Conservation (phyloP, 1,284 basidiomycete genomes). For the Kalmanozyma brasiliensis region DNA sequence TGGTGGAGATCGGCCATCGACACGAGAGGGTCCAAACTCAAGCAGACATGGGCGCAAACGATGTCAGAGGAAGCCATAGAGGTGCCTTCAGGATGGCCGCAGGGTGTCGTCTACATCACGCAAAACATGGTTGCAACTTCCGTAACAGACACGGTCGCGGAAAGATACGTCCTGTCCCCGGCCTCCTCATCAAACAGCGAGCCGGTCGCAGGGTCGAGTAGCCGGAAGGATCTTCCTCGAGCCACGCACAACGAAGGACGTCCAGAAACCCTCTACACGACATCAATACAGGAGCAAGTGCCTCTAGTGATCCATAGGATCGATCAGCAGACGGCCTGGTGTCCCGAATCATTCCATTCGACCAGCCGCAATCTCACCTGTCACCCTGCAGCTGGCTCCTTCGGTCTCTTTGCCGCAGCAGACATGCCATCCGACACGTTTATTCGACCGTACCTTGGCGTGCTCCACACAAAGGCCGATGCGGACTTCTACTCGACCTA, state of each 20-base stretch:
- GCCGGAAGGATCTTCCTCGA: background rate
- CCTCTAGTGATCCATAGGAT: slow-evolving; percentile 21
- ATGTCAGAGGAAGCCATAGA: background rate
- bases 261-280: slow-evolving; percentile 11
- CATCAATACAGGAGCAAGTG: slow-evolving; percentile 16
- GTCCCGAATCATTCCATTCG: slow-evolving; percentile 31
- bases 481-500: slow-evolving; percentile 75
- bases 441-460: slow-evolving; percentile 84
- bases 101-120: slow-evolving; percentile 31
- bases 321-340: slow-evolving; percentile 19
- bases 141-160: slow-evolving; percentile 17
- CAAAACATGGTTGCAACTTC: slow-evolving; percentile 29
- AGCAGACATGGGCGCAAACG: background rate
- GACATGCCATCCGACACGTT: slow-evolving; percentile 77
- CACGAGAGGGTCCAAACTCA: background rate
- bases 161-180: slow-evolving; percentile 22
- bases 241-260: slow-evolving; percentile 30
- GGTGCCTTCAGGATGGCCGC: slow-evolving; percentile 28
- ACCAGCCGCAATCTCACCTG: slow-evolving; percentile 24
- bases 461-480: slow-evolving; percentile 81
- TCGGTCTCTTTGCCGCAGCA: slow-evolving; percentile 80
- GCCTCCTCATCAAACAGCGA: background rate
- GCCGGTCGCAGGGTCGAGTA: background rate
- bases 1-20: background rate
- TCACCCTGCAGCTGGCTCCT: slow-evolving; percentile 85